Percentiles rank a stretch among this genome's conserved stretches.
Conservation (phyloP, 352 stramenopile genomes). For the Peronospora belbahrii region DNA sequence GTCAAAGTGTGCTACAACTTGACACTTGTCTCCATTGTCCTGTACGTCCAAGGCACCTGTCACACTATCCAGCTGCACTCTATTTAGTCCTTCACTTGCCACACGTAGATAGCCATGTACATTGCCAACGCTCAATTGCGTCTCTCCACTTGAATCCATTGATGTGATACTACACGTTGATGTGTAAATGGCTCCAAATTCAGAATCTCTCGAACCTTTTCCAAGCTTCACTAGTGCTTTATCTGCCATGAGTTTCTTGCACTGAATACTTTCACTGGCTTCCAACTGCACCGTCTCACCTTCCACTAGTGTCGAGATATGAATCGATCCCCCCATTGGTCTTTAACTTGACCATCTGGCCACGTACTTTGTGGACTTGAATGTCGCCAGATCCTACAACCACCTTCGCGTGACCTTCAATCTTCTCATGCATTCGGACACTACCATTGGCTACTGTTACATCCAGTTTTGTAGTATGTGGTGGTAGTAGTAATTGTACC, state of each 20-base stretch:
- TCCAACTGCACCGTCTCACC: slow-evolving; percentile 43
- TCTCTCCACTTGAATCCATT: slow-evolving; percentile 16
- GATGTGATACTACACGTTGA: slow-evolving; percentile 41
- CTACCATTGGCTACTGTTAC: slow-evolving; percentile 39
- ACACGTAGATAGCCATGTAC: slow-evolving; percentile 67
- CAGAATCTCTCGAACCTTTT: slow-evolving; percentile 27
- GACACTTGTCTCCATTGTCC: slow-evolving; percentile 49
- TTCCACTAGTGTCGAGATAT: slow-evolving; percentile 43
- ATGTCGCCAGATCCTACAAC: slow-evolving; percentile 51
- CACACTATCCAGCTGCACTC: slow-evolving; percentile 52
- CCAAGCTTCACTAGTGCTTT: slow-evolving; percentile 45
- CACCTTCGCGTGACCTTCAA: slow-evolving; percentile 71
- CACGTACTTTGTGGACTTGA: slow-evolving; percentile 52
- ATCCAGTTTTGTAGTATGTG: slow-evolving; percentile 37
- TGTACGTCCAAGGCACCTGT: slow-evolving; percentile 64
- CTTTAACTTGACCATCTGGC: slow-evolving; percentile 46
- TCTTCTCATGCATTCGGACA: slow-evolving; percentile 47
- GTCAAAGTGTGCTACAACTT: slow-evolving; percentile 66
- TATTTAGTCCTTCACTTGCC: slow-evolving; percentile 34
- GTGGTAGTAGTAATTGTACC: slow-evolving; percentile 35
- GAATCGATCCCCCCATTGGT: slow-evolving; percentile 52
- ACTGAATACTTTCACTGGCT: slow-evolving; percentile 31
- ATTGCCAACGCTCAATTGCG: slow-evolving; percentile 44
- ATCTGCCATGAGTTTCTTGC: slow-evolving; percentile 61
- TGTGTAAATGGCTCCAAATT: slow-evolving; percentile 73